phyloP scores from a whole-genome alignment of 164 flowering plant genomes.

The Macadamia integrifolia region DNA sequence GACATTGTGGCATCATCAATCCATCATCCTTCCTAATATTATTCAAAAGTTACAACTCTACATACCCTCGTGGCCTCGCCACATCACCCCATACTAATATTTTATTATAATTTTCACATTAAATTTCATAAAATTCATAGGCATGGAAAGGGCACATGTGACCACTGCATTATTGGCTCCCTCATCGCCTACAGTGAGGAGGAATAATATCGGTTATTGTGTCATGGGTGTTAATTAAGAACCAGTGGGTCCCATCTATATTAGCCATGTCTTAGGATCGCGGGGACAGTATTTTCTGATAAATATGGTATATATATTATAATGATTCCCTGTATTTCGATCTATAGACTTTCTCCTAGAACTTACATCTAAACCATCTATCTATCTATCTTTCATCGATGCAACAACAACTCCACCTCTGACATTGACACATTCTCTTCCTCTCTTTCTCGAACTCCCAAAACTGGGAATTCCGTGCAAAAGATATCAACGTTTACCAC shows the following conservation, averaged over 20 bases:
- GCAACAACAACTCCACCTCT: background rate
- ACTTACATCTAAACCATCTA: background rate
- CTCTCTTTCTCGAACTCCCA: background rate
- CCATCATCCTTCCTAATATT: no score
- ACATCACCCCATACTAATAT: no score
- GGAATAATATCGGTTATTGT: background rate
- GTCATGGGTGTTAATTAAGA: background rate
- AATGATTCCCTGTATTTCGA: no score
- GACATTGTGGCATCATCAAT: no score
- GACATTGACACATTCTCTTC: background rate
- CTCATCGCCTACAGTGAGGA: background rate
- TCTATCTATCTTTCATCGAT: no score
- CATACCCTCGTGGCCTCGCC: no score
- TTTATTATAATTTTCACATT: no score
- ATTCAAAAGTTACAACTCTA: no score
- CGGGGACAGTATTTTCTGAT: conserved; percentile 27
- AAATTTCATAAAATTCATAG: no score
- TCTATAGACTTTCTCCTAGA: no score
- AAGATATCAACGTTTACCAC: background rate
- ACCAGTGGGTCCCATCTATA: conserved; percentile 1
- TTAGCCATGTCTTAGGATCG: conserved; percentile 30
- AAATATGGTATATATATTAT: background rate
- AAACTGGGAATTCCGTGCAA: conserved; percentile 10
- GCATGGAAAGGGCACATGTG: background rate
- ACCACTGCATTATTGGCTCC: background rate